Evolutionary conservation across 108 stramenopile species (phyloP).

Genomic region (Thalassiosira profunda): DNA sequence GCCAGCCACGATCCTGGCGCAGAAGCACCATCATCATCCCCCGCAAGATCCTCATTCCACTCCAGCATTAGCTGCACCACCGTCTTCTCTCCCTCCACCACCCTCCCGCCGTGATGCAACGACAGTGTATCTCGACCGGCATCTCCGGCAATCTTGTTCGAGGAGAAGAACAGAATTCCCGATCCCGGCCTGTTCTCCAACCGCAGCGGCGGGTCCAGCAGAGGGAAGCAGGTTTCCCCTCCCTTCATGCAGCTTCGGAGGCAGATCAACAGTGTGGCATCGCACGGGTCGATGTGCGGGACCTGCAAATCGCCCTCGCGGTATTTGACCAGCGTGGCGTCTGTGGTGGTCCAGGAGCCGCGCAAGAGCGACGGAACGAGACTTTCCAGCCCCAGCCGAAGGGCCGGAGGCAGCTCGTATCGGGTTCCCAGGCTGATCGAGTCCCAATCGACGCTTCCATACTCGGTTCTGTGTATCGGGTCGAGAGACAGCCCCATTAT

Average conservation of each 20-base stretch:
- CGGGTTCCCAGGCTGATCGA: background rate
- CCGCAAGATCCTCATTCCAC: background rate
- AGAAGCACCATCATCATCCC: too few relatives aligned
- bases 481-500: constrained; percentile 2
- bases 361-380: background rate
- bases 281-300: constrained; percentile 6
- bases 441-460: background rate
- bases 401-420: constrained; percentile 1
- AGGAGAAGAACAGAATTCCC: constrained; percentile 5
- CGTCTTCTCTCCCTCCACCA: constrained; percentile 2
- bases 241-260: background rate
- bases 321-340: constrained; percentile 2
- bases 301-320: constrained; percentile 12
- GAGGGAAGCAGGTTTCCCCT: constrained; percentile 5
- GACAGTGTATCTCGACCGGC: background rate
- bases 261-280: constrained; percentile 12
- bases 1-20: too few relatives aligned
- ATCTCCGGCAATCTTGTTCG: background rate
- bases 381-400: background rate
- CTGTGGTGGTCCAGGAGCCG: background rate
- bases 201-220: constrained; percentile 2
- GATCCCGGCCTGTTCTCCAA: background rate
- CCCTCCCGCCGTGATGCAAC: constrained; percentile 6
- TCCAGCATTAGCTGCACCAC: constrained; percentile 5
- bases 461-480: background rate